Evolutionary conservation across 2,329 filamentous ascomycete genomes (phyloP).

Genomic region (Myriosclerotinia scirpicola): DNA sequence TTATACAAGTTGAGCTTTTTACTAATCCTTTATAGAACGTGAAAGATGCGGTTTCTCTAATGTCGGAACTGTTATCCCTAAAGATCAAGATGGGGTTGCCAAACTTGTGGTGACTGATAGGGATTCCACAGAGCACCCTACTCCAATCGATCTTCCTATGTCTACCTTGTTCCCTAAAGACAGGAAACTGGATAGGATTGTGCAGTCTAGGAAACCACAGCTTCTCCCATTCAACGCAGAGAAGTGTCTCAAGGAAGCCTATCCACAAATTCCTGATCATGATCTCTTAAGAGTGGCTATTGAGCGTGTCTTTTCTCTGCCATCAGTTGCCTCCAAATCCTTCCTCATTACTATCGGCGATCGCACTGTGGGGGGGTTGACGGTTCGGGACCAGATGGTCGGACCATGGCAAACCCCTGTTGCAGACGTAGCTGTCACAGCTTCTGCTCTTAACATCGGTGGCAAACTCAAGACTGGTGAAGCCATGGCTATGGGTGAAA

Average conservation of each 20-base stretch:
- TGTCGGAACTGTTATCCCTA: constrained; percentile 73
- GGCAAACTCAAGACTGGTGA: constrained; percentile 77
- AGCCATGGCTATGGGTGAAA: constrained; percentile 98
- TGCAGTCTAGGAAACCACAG: constrained; percentile 65
- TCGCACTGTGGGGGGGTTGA: constrained; percentile 85
- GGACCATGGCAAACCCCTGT: constrained; percentile 95
- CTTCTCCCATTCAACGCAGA: constrained; percentile 71
- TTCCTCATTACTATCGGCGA: constrained; percentile 98
- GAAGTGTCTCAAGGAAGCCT: constrained; percentile 60
- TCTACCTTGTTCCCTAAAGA: constrained; percentile 84
- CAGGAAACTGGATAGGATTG: constrained; percentile 74
- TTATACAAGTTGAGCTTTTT: background rate
- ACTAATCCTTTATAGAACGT: constrained; percentile 51
- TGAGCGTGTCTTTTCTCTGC: constrained; percentile 77
- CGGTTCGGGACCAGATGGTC: constrained; percentile 90
- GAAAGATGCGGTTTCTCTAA: constrained; percentile 93
- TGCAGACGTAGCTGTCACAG: constrained; percentile 89
- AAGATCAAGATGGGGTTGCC: constrained; percentile 62
- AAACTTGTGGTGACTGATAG: constrained; percentile 79
- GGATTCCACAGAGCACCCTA: constrained; percentile 70
- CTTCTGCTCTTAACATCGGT: constrained; percentile 69
- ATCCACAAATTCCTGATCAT: constrained; percentile 38
- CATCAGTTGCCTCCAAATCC: constrained; percentile 92
- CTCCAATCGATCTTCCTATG: constrained; percentile 87
- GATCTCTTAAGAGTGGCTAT: constrained; percentile 63